Conservation (phyloP, 768 basidiomycete species). For the Russula brevipes region DNA sequence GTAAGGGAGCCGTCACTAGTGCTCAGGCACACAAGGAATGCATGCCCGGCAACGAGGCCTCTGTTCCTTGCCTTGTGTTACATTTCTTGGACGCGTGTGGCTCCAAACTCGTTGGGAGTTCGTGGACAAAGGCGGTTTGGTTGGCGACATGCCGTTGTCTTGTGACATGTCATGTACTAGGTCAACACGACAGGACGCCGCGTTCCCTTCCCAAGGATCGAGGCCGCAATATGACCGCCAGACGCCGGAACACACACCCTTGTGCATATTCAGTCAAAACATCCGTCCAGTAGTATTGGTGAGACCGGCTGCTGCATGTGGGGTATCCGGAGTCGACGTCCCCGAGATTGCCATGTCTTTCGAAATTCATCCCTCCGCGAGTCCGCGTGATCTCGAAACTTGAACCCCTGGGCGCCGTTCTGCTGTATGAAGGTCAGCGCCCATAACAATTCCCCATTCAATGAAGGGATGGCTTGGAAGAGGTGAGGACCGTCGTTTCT, state of each 20-base stretch:
- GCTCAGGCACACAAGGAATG: no score
- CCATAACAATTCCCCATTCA: neutral
- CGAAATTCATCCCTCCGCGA: no score
- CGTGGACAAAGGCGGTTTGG: neutral
- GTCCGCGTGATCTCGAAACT: neutral
- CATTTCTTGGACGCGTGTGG: neutral
- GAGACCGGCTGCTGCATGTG: no score
- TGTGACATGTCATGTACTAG: neutral
- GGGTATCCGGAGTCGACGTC: no score
- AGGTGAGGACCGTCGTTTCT: neutral
- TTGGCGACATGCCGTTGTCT: neutral
- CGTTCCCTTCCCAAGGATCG: neutral
- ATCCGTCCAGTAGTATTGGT: no score
- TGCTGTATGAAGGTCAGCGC: neutral
- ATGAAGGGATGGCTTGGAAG: neutral
- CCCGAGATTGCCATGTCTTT: no score
- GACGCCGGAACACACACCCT: no score
- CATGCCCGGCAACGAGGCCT: neutral
- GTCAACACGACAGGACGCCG: neutral
- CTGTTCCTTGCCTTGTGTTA: neutral
- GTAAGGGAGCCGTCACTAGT: neutral
- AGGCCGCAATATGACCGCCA: no score
- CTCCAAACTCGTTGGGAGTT: neutral
- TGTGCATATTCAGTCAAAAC: no score
- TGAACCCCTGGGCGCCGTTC: conserved; percentile 7